Conservation (phyloP, 306 rosid species). For the Acacia acuminata region DNA sequence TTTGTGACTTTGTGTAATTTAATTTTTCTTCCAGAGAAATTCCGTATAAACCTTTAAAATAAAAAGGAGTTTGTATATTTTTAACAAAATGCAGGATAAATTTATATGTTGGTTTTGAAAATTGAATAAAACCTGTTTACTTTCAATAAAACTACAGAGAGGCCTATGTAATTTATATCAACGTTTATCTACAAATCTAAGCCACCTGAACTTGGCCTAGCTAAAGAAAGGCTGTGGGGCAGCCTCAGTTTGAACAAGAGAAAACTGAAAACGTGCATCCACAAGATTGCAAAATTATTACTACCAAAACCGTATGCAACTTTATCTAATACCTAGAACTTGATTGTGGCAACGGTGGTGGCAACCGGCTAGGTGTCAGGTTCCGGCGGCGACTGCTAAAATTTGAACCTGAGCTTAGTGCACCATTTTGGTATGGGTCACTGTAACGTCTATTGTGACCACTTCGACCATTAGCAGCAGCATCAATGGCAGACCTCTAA, state of each 20-base stretch:
- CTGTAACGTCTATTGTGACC: conserved; percentile 58
- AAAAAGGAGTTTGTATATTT: too few species aligned
- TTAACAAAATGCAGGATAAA: too few species aligned
- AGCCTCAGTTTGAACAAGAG: conserved; percentile 27
- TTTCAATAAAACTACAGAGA: too few species aligned
- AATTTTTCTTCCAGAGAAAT: too few species aligned
- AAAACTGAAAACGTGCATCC: conserved; percentile 32
- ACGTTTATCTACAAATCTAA: conserved; percentile 47
- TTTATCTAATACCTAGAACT: conserved; percentile 46
- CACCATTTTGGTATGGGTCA: conserved; percentile 59
- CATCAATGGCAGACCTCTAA: conserved; percentile 63
- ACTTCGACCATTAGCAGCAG: conserved; percentile 55
- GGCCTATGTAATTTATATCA: conserved; percentile 28
- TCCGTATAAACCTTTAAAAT: too few species aligned
- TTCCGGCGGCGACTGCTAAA: conserved; percentile 48
- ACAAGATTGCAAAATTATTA: conserved; percentile 24
- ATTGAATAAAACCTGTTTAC: not conserved
- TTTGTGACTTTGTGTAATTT: too few species aligned
- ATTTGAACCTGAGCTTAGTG: conserved; percentile 41
- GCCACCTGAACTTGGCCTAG: conserved; percentile 30
- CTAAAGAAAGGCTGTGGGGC: not conserved
- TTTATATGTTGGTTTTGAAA: too few species aligned
- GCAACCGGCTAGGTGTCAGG: conserved; percentile 48
- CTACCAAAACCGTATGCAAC: not conserved
- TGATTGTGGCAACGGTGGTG: conserved; percentile 48